Evolutionary conservation across 2,329 filamentous ascomycete genomes (phyloP).

Genomic region (Penicillium corylophilum): DNA sequence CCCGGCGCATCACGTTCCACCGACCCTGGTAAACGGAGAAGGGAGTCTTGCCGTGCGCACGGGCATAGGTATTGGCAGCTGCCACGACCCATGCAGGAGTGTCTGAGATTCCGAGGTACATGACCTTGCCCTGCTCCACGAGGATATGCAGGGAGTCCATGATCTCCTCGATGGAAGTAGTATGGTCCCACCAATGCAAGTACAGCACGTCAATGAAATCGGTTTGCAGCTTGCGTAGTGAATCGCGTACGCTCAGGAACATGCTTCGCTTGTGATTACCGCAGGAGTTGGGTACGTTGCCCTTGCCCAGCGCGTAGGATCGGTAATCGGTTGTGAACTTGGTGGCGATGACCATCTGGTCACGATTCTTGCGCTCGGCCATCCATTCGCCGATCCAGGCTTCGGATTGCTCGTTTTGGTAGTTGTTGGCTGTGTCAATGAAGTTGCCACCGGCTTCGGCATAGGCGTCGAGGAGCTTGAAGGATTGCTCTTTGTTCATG

Average conservation of each 20-base stretch:
- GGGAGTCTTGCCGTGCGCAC: constrained; percentile 39
- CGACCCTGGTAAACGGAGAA: constrained; percentile 43
- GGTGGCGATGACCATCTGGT: constrained; percentile 70
- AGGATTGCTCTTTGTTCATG: constrained; percentile 62
- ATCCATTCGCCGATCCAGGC: constrained; percentile 71
- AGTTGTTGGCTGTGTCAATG: constrained; percentile 70
- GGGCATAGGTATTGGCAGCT: constrained; percentile 43
- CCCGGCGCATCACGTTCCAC: constrained; percentile 40
- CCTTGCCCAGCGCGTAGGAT: constrained; percentile 33
- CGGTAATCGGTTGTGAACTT: constrained; percentile 65
- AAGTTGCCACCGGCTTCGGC: constrained; percentile 69
- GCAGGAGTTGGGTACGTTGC: constrained; percentile 40
- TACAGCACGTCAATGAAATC: constrained; percentile 57
- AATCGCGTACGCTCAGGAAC: constrained; percentile 44
- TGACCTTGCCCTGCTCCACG: constrained; percentile 41
- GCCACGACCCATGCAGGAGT: constrained; percentile 43
- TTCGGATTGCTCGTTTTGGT: constrained; percentile 65
- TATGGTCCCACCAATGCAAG: constrained; percentile 55
- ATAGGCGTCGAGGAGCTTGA: constrained; percentile 66
- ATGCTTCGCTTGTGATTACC: constrained; percentile 48
- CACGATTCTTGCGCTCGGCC: constrained; percentile 61
- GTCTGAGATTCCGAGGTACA: constrained; percentile 45
- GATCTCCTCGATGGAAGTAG: constrained; percentile 32
- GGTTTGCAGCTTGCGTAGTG: constrained; percentile 50
- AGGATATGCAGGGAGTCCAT: constrained; percentile 36